Evolutionary conservation across 2,329 filamentous ascomycete species (phyloP).

Genomic region (Amesomyces nigricolor): DNA sequence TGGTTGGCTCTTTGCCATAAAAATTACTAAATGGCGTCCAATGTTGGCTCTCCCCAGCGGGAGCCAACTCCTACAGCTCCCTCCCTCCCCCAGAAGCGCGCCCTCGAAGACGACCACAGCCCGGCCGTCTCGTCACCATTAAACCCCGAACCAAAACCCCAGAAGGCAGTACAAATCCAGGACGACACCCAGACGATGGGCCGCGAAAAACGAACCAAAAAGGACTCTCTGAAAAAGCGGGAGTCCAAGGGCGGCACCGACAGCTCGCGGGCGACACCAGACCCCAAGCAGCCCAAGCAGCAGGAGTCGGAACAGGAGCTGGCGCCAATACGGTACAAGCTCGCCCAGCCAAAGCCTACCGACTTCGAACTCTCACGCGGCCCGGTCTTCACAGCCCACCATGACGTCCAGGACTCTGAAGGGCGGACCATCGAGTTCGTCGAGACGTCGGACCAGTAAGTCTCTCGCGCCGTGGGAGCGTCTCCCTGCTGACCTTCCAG

Average conservation of each 20-base stretch:
- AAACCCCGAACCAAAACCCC: conserved; percentile 54
- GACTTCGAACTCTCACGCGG: conserved; percentile 57
- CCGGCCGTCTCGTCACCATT: conserved; percentile 69
- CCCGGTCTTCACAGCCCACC: conserved; percentile 52
- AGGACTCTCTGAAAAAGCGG: conserved; percentile 63
- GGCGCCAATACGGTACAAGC: conserved; percentile 55
- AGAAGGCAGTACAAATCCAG: conserved; percentile 28
- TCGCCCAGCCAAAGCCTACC: conserved; percentile 55
- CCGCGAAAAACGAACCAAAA: conserved; percentile 54
- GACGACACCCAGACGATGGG: conserved; percentile 35
- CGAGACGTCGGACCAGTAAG: conserved; percentile 61
- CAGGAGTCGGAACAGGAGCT: conserved; percentile 41
- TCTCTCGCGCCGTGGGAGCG: conserved; percentile 8
- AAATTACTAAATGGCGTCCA: conserved; percentile 24
- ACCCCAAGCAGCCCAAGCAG: conserved; percentile 39
- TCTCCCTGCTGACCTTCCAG: conserved; percentile 35
- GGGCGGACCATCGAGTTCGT: conserved; percentile 52
- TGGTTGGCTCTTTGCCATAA: neutral
- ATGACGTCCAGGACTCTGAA: conserved; percentile 45
- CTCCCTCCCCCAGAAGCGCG: conserved; percentile 58
- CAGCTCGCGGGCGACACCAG: conserved; percentile 52
- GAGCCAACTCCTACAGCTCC: conserved; percentile 27
- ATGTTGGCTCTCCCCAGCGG: conserved; percentile 23
- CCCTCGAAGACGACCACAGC: conserved; percentile 62
- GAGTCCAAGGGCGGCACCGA: conserved; percentile 53